Percentiles rank a stretch among this genome's conserved stretches.
phyloP scores from a whole-genome alignment of 805 yeast species.

The Cyberlindnera galapagoensis region DNA sequence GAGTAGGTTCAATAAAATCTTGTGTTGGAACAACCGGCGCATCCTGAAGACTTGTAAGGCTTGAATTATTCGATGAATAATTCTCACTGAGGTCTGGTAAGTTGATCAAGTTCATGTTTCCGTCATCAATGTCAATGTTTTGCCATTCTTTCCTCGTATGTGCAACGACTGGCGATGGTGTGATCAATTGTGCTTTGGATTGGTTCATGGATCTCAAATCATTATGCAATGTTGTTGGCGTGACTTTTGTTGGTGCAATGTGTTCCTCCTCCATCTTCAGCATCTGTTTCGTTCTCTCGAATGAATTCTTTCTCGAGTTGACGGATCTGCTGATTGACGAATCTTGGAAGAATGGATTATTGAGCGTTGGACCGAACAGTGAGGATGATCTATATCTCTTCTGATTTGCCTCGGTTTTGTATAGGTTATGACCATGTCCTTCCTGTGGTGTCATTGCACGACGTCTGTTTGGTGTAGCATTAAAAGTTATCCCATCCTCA shows the following conservation, averaged over 20 bases:
- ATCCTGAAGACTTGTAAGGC: constrained; percentile 16
- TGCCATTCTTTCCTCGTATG: constrained; percentile 10
- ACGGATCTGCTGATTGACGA: not conserved
- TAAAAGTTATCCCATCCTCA: constrained; percentile 23
- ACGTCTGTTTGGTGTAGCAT: constrained; percentile 14
- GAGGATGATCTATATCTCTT: constrained; percentile 23
- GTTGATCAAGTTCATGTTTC: too few relatives aligned
- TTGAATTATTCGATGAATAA: constrained; percentile 24
- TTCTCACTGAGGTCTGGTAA: too few relatives aligned
- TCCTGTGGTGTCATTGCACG: constrained; percentile 5
- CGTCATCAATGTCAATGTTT: constrained; percentile 24
- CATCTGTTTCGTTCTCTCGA: constrained; percentile 11
- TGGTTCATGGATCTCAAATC: not conserved
- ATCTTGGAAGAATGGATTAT: constrained; percentile 18
- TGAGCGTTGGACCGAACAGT: constrained; percentile 21
- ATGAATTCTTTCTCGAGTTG: constrained; percentile 8
- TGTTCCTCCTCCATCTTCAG: constrained; percentile 11
- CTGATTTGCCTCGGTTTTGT: constrained; percentile 1
- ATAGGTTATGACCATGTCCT: not conserved
- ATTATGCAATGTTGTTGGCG: constrained; percentile 2
- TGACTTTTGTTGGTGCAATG: constrained; percentile 5
- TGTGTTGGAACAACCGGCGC: too few relatives aligned
- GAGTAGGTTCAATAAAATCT: too few relatives aligned
- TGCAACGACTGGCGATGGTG: constrained; percentile 3
- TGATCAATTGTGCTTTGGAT: constrained; percentile 1